These are phyloP conservation scores for Suillus cothurnatus DNA, from an alignment of 768 basidiomycete species.

Conservation along the genomic window DNA sequence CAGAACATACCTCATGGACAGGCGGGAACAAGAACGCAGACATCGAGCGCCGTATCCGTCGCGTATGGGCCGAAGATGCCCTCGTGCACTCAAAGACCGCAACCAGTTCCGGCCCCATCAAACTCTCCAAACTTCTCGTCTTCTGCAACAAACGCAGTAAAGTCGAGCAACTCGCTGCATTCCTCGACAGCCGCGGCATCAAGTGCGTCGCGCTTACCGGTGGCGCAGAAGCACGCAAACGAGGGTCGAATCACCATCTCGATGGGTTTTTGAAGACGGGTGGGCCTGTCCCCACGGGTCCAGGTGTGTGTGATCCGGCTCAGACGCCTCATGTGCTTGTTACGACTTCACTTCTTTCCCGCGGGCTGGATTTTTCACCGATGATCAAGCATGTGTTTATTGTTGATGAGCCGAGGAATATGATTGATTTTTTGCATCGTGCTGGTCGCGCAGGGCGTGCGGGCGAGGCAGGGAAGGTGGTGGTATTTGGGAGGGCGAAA, in stretches of 20 bases:
- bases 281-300: slow-evolving; percentile 13
- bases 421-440: slow-evolving; percentile 90
- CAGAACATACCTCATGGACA: slow-evolving; percentile 75
- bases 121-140: slow-evolving; percentile 70
- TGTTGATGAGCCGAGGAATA: slow-evolving; percentile 85
- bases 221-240: slow-evolving; percentile 53
- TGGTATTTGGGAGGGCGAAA: slow-evolving; percentile 72
- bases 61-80: slow-evolving; percentile 76
- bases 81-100: slow-evolving; percentile 30
- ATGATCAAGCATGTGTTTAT: slow-evolving; percentile 82
- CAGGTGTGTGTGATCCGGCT: slow-evolving; percentile 25
- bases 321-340: slow-evolving; percentile 68
- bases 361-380: slow-evolving; percentile 87
- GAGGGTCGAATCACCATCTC: slow-evolving; percentile 78
- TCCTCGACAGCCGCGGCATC: slow-evolving; percentile 62
- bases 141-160: slow-evolving; percentile 81
- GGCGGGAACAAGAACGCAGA: slow-evolving; percentile 83
- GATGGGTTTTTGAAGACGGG: slow-evolving; percentile 62
- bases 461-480: slow-evolving; percentile 67
- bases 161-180: slow-evolving; percentile 61
- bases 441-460: slow-evolving; percentile 85
- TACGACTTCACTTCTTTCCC: slow-evolving; percentile 88
- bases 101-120: slow-evolving; percentile 21
- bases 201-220: slow-evolving; percentile 68
- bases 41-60: slow-evolving; percentile 70